These are phyloP conservation scores for Galerina marginata DNA, from an alignment of 768 basidiomycete species.

Conservation along the genomic window DNA sequence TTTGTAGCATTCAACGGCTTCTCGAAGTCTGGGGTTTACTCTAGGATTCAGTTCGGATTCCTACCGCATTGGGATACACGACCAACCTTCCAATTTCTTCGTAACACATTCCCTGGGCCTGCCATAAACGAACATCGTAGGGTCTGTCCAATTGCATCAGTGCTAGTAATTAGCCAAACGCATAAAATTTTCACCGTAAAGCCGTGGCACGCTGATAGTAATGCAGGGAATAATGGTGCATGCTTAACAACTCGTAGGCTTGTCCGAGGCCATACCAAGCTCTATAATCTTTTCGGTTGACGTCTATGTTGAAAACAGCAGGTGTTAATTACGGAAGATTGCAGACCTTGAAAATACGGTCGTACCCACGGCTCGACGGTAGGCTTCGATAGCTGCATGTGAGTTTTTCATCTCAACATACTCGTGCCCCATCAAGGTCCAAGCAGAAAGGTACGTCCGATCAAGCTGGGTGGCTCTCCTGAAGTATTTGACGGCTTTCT, in stretches of 20 bases:
- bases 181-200: conserved; percentile 61
- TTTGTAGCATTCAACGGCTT: conserved; percentile 91
- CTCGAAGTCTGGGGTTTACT: conserved; percentile 61
- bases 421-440: conserved; percentile 99
- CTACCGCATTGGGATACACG: background rate
- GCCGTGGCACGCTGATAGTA: conserved; percentile 98
- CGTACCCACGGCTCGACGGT: conserved; percentile 92
- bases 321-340: conserved; percentile 1
- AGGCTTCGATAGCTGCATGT: conserved; percentile 98
- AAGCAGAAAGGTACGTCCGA: conserved; percentile 92
- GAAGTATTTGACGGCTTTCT: conserved; percentile 96
- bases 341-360: background rate
- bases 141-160: conserved; percentile 55
- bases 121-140: conserved; percentile 96
- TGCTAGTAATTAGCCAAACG: background rate
- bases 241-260: conserved; percentile 94
- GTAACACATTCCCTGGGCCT: conserved; percentile 92
- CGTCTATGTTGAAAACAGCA: conserved; percentile 56
- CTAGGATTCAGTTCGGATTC: conserved; percentile 1
- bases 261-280: conserved; percentile 99
- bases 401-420: conserved; percentile 99
- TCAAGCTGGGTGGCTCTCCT: conserved; percentile 94
- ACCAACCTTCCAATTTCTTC: conserved; percentile 84
- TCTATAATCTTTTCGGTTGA: conserved; percentile 95
- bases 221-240: conserved; percentile 95